A percentile compares a stretch with the other conserved stretches of the same genome.
These are phyloP conservation scores for Tricholoma sp. DNA, from an alignment of 768 basidiomycete species.

Conservation along the genomic window DNA sequence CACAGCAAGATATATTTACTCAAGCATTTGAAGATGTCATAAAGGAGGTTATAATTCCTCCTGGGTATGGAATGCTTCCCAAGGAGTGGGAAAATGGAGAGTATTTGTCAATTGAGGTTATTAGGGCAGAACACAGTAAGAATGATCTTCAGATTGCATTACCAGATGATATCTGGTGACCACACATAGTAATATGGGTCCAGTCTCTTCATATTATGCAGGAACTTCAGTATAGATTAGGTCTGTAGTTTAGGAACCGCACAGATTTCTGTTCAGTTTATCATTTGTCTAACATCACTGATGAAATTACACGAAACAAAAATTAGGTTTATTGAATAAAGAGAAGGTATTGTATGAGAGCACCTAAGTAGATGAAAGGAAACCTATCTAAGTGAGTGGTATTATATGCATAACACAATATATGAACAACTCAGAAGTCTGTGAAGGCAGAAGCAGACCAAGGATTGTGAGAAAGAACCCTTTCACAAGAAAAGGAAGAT, in stretches of 20 bases:
- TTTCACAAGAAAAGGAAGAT: neutral
- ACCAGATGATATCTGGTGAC: neutral
- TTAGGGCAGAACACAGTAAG: slow-evolving; percentile 6
- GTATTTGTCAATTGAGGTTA: slow-evolving; percentile 9
- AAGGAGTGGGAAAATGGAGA: slow-evolving; percentile 12
- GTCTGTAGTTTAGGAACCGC: neutral
- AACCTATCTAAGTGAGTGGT: too few species aligned
- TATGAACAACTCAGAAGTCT: neutral
- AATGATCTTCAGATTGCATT: slow-evolving; percentile 1
- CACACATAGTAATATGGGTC: neutral
- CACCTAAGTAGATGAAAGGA: too few species aligned
- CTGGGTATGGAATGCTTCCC: slow-evolving; percentile 8
- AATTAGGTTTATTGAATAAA: neutral
- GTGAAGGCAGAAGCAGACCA: neutral
- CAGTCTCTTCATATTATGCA: neutral
- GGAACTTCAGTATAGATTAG: neutral
- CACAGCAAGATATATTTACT: neutral
- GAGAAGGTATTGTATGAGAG: too few species aligned
- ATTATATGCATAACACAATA: neutral
- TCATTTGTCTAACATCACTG: too few species aligned
- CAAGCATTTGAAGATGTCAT: slow-evolving; percentile 1
- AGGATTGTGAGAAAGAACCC: neutral
- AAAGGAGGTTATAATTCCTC: slow-evolving; percentile 3
- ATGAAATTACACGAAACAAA: neutral
- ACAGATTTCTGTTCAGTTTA: too few species aligned